These are phyloP conservation scores for Argentina anserina DNA, from an alignment of 306 rosid genomes.

Conservation along the genomic window DNA sequence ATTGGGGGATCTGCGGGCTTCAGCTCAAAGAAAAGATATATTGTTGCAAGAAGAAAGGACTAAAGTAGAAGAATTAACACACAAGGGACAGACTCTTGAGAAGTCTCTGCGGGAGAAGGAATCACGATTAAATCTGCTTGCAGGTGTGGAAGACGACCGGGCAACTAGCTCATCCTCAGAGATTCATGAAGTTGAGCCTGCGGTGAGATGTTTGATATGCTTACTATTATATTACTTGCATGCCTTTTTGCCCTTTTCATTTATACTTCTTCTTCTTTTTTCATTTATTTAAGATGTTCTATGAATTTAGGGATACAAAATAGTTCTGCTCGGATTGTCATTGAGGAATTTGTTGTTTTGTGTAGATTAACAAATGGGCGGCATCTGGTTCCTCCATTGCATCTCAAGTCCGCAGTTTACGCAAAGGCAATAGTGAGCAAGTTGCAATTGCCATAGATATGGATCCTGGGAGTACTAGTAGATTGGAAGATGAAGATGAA, in stretches of 20 bases:
- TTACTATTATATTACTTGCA: constrained; percentile 2
- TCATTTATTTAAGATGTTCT: not conserved
- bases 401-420: constrained; percentile 96
- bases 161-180: constrained; percentile 53
- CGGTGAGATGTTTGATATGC: constrained; percentile 52
- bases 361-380: constrained; percentile 66
- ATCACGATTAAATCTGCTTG: constrained; percentile 69
- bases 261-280: not conserved
- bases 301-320: not conserved
- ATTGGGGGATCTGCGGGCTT: constrained; percentile 53
- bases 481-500: constrained; percentile 88
- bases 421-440: constrained; percentile 84
- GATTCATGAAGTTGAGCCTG: constrained; percentile 78
- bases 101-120: constrained; percentile 69
- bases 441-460: constrained; percentile 86
- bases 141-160: constrained; percentile 58
- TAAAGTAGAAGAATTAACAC: constrained; percentile 60
- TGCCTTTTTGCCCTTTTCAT: not conserved
- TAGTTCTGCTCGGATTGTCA: not conserved
- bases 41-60: constrained; percentile 70
- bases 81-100: constrained; percentile 57
- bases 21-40: constrained; percentile 57
- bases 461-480: constrained; percentile 62
- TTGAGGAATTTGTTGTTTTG: constrained; percentile 7
- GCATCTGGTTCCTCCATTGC: constrained; percentile 54